Evolutionary conservation across 192 early-diverging fungal genomes (phyloP).

Genomic region (Anaeromyces robustus): DNA sequence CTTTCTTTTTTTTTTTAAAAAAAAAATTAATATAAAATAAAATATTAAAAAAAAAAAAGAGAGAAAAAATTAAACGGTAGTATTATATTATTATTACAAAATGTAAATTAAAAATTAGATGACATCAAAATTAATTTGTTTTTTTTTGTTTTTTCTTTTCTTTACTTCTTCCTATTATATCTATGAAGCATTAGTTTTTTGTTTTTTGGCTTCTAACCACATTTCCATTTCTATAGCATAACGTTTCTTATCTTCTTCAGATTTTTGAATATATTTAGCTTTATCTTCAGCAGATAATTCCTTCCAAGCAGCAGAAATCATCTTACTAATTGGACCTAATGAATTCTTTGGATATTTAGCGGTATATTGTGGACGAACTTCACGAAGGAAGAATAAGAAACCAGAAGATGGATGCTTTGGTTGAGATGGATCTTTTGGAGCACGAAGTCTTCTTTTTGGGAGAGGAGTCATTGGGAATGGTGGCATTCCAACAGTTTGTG

Average conservation of each 20-base stretch:
- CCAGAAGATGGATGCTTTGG: slow-evolving; percentile 80
- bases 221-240: slow-evolving; percentile 51
- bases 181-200: too few species aligned
- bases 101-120: too few species aligned
- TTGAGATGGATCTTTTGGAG: slow-evolving; percentile 44
- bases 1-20: too few species aligned
- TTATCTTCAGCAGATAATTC: slow-evolving; percentile 31
- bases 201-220: too few species aligned
- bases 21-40: too few species aligned
- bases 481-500: not conserved
- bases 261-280: slow-evolving; percentile 30
- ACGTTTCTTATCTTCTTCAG: slow-evolving; percentile 41
- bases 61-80: too few species aligned
- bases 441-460: too few species aligned
- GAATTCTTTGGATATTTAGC: slow-evolving; percentile 46
- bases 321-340: slow-evolving; percentile 57
- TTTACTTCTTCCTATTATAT: too few species aligned
- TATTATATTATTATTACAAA: too few species aligned
- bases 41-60: too few species aligned
- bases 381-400: slow-evolving; percentile 59
- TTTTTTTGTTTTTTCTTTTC: too few species aligned
- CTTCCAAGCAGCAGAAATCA: slow-evolving; percentile 54
- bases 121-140: too few species aligned
- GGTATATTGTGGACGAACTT: slow-evolving; percentile 45
- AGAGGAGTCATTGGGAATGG: not conserved